Evolutionary conservation across 2,329 filamentous ascomycete species (phyloP).

Genomic region (Fusarium buharicum): DNA sequence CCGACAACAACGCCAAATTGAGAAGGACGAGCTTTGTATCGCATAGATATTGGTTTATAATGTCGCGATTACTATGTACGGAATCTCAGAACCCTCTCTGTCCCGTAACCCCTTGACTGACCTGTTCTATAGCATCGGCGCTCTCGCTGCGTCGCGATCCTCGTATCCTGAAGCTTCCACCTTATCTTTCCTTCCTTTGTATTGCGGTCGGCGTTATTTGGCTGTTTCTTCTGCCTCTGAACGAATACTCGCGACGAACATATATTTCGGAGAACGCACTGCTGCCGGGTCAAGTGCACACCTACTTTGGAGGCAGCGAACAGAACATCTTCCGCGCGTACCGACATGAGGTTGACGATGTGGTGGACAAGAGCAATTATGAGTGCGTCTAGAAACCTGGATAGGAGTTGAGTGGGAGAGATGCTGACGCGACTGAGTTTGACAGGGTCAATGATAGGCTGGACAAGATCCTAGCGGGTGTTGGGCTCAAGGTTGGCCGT

Average conservation of each 20-base stretch:
- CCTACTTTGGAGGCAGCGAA: constrained; percentile 96
- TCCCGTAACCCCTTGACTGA: constrained; percentile 8
- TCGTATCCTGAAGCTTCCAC: constrained; percentile 82
- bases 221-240: constrained; percentile 88
- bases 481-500: constrained; percentile 86
- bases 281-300: constrained; percentile 94
- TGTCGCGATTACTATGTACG: constrained; percentile 67
- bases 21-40: constrained; percentile 22
- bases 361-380: constrained; percentile 64
- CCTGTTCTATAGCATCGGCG: constrained; percentile 61
- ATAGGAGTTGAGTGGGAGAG: not conserved
- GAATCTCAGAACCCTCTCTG: not conserved
- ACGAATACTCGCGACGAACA: constrained; percentile 89
- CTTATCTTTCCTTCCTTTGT: constrained; percentile 86
- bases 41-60: constrained; percentile 43
- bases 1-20: not conserved
- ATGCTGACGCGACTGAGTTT: constrained; percentile 1
- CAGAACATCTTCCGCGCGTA: constrained; percentile 95
- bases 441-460: constrained; percentile 74
- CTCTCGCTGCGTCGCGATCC: constrained; percentile 81
- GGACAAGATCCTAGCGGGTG: constrained; percentile 77
- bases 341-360: constrained; percentile 78
- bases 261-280: constrained; percentile 99
- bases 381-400: constrained; percentile 55
- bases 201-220: constrained; percentile 87